Evolutionary conservation across 2,329 filamentous ascomycete species (phyloP).

Genomic region (Monosporascus sp.): DNA sequence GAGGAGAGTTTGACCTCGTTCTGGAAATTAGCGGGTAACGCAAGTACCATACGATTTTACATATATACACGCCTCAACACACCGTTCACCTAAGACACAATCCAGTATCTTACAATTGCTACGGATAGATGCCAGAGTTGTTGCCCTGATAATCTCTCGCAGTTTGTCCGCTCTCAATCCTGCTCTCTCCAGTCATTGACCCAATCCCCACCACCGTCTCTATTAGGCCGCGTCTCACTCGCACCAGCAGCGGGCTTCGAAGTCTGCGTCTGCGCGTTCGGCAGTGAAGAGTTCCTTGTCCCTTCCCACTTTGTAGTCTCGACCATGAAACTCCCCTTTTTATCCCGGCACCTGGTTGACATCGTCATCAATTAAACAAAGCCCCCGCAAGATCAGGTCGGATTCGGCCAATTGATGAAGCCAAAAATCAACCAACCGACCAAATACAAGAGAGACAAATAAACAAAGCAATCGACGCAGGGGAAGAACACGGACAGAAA

Average conservation of each 20-base stretch:
- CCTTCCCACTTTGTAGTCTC: constrained; percentile 62
- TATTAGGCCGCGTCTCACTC: not conserved
- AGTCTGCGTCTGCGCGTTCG: no score
- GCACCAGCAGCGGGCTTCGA: constrained; percentile 3
- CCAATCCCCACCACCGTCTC: not conserved
- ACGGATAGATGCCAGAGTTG: no score
- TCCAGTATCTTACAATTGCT: no score
- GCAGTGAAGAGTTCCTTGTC: constrained; percentile 9
- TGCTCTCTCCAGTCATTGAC: not conserved
- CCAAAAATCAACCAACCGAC: not conserved
- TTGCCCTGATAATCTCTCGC: no score
- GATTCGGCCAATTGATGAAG: not conserved
- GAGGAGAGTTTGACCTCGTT: no score
- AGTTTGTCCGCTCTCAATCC: not conserved
- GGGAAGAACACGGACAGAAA: constrained; percentile 1
- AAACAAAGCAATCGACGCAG: not conserved
- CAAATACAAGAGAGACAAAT: no score
- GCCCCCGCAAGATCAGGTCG: no score
- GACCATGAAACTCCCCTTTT: constrained; percentile 51
- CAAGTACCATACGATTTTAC: no score
- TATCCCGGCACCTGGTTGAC: constrained; percentile 48
- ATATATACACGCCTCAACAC: no score
- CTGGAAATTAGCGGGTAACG: no score
- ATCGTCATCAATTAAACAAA: no score
- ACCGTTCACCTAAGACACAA: no score